Percentiles rank a stretch among this genome's conserved stretches.
Conservation (phyloP, 805 yeast genomes). For the Saccharomyces jurei region DNA sequence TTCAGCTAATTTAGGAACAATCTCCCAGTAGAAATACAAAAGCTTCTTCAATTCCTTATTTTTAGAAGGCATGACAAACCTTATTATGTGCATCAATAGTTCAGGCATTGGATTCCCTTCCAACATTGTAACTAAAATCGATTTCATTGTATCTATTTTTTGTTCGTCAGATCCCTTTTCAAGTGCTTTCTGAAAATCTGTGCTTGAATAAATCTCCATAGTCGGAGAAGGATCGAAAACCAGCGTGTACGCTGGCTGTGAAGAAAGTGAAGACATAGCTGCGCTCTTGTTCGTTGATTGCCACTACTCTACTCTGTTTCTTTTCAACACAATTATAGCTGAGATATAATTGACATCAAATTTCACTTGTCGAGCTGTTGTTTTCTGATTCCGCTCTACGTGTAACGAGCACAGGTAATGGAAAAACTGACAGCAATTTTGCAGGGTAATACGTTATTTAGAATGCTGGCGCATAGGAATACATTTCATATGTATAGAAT, state of each 20-base stretch:
- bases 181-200: slow-evolving; percentile 67
- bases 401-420: not conserved
- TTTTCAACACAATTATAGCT: not conserved
- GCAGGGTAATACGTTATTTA: not conserved
- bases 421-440: not conserved
- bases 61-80: slow-evolving; percentile 94
- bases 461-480: not conserved
- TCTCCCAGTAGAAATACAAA: slow-evolving; percentile 94
- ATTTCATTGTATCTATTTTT: slow-evolving; percentile 84
- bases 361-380: not conserved
- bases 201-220: slow-evolving; percentile 47
- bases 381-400: not conserved
- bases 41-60: slow-evolving; percentile 86
- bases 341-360: not conserved
- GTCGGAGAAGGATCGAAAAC: slow-evolving; percentile 70
- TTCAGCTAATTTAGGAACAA: slow-evolving; percentile 82
- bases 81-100: slow-evolving; percentile 89
- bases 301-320: not conserved
- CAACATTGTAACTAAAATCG: slow-evolving; percentile 74
- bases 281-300: not conserved
- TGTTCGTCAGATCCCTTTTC: slow-evolving; percentile 87
- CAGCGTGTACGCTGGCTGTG: slow-evolving; percentile 58
- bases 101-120: slow-evolving; percentile 92
- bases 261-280: slow-evolving; percentile 14
- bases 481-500: not conserved